Percentiles rank a stretch among this genome's conserved stretches.
phyloP scores from a whole-genome alignment of 345 rosid species.

The Cardiospermum halicacabum region DNA sequence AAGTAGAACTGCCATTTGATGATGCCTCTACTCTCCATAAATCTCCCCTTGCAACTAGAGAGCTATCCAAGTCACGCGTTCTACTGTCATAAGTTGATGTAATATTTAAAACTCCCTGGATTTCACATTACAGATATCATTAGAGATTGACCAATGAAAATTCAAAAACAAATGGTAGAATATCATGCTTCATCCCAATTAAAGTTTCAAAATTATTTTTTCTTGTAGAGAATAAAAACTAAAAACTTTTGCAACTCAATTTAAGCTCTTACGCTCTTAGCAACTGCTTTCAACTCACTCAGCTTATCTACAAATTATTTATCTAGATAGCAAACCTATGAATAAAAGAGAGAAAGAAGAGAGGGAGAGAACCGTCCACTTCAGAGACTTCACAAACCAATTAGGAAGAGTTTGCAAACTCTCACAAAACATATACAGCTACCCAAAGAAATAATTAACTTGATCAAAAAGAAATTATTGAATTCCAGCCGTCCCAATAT shows the following conservation, averaged over 20 bases:
- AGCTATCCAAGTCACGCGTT: conserved; percentile 63
- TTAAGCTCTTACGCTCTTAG: too few relatives aligned
- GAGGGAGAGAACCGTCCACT: neutral
- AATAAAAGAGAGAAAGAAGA: neutral
- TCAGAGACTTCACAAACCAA: neutral
- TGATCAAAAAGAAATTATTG: neutral
- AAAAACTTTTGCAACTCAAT: too few relatives aligned
- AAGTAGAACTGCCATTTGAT: conserved; percentile 56
- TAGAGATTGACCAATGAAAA: neutral
- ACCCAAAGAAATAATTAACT: neutral
- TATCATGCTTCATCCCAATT: too few relatives aligned
- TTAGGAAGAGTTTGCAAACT: neutral
- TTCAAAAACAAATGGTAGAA: neutral
- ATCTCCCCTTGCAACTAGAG: conserved; percentile 89
- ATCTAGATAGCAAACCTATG: neutral
- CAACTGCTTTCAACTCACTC: too few relatives aligned
- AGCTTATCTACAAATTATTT: neutral
- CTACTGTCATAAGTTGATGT: conserved; percentile 77
- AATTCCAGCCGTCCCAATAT: neutral
- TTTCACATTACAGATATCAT: conserved; percentile 10
- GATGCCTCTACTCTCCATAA: conserved; percentile 94
- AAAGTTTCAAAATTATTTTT: too few relatives aligned
- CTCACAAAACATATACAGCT: neutral
- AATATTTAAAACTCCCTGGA: conserved; percentile 71
- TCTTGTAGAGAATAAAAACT: too few relatives aligned